These are phyloP conservation scores for Verbena officinalis DNA, from an alignment of 257 asterid species.

Conservation along the genomic window DNA sequence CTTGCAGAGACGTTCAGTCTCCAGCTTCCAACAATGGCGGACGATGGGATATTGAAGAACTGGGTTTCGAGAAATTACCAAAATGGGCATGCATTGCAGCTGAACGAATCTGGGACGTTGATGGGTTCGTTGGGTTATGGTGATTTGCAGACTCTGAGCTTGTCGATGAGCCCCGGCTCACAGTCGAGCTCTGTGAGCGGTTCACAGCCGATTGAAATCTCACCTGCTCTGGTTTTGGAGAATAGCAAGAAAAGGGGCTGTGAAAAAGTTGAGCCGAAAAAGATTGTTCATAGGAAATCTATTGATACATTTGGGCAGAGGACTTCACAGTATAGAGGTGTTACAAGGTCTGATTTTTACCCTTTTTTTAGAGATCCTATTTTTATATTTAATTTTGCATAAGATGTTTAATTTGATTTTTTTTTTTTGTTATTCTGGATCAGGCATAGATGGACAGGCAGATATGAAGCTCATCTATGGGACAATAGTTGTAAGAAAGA, in stretches of 20 bases:
- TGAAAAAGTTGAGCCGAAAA: constrained; percentile 51
- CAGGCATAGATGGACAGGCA: constrained; percentile 92
- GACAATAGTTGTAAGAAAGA: constrained; percentile 90
- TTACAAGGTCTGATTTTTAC: constrained; percentile 53
- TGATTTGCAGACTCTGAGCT: constrained; percentile 61
- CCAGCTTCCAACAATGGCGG: constrained; percentile 44
- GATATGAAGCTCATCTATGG: constrained; percentile 95
- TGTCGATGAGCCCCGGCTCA: constrained; percentile 82
- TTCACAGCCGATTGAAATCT: constrained; percentile 38
- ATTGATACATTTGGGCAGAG: constrained; percentile 85
- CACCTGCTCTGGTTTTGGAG: constrained; percentile 43
- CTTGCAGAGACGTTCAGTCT: constrained; percentile 30
- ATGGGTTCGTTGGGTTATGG: constrained; percentile 52
- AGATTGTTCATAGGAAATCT: constrained; percentile 73
- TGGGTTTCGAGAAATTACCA: constrained; percentile 60
- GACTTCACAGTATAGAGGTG: constrained; percentile 89
- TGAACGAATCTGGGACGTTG: constrained; percentile 36
- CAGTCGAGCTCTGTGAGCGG: constrained; percentile 65
- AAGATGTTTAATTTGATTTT: too few relatives aligned
- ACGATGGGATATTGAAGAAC: constrained; percentile 45
- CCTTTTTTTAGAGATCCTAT: background rate
- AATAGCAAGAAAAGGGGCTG: constrained; percentile 57
- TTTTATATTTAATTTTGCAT: too few relatives aligned
- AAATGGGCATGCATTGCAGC: constrained; percentile 41
- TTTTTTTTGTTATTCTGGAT: constrained; percentile 3